Conservation (phyloP, 148 eudicot genomes). For the Fallopia convolvulus region DNA sequence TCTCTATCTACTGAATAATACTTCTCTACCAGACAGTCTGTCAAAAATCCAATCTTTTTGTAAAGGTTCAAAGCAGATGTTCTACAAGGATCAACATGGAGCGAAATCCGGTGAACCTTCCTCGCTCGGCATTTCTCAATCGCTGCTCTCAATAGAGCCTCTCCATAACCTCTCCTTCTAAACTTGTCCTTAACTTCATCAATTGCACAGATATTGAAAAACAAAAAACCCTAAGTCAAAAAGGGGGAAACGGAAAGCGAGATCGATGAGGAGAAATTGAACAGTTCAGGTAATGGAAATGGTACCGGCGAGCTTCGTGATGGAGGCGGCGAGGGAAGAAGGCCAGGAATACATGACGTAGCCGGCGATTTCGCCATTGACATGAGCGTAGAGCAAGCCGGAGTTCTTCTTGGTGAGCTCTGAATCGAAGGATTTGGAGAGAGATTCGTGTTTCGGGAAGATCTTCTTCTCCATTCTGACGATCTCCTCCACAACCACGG, state of each 20-base stretch:
- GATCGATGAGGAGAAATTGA: neutral
- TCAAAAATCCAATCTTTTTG: conserved; percentile 64
- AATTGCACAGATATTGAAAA: neutral
- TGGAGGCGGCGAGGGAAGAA: conserved; percentile 62
- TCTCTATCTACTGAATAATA: conserved; percentile 73
- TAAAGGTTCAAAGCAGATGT: conserved; percentile 62
- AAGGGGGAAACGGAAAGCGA: conserved; percentile 2
- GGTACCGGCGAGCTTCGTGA: conserved; percentile 83
- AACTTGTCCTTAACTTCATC: conserved; percentile 63
- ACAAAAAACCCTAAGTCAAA: neutral
- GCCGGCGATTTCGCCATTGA: conserved; percentile 59
- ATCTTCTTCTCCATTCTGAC: conserved; percentile 64
- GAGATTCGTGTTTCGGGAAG: conserved; percentile 92
- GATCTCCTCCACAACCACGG: conserved; percentile 48
- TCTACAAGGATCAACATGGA: conserved; percentile 87
- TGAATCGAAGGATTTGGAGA: conserved; percentile 48
- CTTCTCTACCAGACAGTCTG: conserved; percentile 50
- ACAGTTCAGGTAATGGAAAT: neutral
- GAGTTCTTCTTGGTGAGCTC: conserved; percentile 59
- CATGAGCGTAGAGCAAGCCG: conserved; percentile 48
- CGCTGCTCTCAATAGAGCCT: conserved; percentile 63
- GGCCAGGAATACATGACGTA: conserved; percentile 83
- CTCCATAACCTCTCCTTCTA: conserved; percentile 70
- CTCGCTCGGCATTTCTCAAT: conserved; percentile 59
- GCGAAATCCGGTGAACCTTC: conserved; percentile 56